Evolutionary conservation across 768 basidiomycete genomes (phyloP), one percentile per base, ranked within the genome.

Genomic region (Panaeolus cyanescens): DNA sequence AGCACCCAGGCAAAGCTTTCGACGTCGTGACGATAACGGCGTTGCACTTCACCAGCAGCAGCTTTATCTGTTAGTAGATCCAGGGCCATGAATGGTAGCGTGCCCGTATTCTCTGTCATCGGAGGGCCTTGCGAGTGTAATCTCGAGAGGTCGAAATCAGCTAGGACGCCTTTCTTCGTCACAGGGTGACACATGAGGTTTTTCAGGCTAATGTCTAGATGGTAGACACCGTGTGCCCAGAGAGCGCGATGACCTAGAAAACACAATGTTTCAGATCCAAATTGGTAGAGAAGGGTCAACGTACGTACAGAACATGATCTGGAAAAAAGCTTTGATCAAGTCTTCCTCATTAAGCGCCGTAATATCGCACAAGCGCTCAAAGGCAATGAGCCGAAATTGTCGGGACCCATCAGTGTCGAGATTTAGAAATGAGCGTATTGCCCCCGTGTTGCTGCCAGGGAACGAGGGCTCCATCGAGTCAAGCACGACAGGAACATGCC

Each of bases 81-180:
- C 2, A 73, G 28, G 3, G 72, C 74, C 70, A 76, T 77, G 66
- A 77, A 78, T n/a, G 72, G 67, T 4, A 53, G 63, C 7, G 66
- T 69, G 12, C 68, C 67, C 12, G 62, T 62, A 25, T 54, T 36
- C 5, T 62, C 57, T 13, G 30, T 59, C 4, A 56, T 56, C 3
- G 57, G 60, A 33, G 58, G 50, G 57, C 32, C 68, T 59, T 42
- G 6, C 56, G 60, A 30, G 59, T 40, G 19, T 61, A 12, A 10
- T 20, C 40, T 42, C 5, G 62, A 39, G 28, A 75, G 62, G 62
- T 78, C 74, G 36, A 64, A 75, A 60, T 75, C 71, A 19, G 65
- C 70, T 31, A 78, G 57, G 15, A 76, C 60, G 2, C 71, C 72
- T n/a, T 59, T 32, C 32, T 62, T 20, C 15, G 22, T 59, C 10